Evolutionary conservation across 495 filamentous ascomycete genomes (phyloP).

Genomic region (Aspergillus hancockii): DNA sequence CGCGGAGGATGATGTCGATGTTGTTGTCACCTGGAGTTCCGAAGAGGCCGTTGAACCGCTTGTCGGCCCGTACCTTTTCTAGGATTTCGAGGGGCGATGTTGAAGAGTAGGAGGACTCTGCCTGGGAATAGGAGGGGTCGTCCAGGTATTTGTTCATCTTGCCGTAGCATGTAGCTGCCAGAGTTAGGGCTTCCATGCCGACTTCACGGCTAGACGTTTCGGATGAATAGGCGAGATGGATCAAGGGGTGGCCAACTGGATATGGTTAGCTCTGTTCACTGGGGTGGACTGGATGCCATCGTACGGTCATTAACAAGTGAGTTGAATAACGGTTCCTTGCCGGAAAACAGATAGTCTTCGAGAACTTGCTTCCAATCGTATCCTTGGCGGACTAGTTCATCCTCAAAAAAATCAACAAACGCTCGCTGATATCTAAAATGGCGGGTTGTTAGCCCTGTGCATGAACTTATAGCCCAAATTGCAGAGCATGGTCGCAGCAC

Average conservation of each 20-base stretch:
- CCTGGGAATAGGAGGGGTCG: slow-evolving; percentile 63
- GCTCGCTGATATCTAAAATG: slow-evolving; percentile 76
- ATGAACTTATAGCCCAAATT: background rate
- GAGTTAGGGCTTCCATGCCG: slow-evolving; percentile 78
- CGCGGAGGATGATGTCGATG: slow-evolving; percentile 64
- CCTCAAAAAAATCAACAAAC: slow-evolving; percentile 90
- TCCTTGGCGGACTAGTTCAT: slow-evolving; percentile 69
- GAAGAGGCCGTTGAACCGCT: slow-evolving; percentile 58
- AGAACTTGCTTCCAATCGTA: slow-evolving; percentile 86
- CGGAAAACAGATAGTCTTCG: slow-evolving; percentile 72
- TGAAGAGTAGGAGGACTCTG: slow-evolving; percentile 45
- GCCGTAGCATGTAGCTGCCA: slow-evolving; percentile 71
- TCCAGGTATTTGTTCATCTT: slow-evolving; percentile 78
- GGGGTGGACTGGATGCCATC: slow-evolving; percentile 30
- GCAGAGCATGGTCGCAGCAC: background rate
- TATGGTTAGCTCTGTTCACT: slow-evolving; percentile 10
- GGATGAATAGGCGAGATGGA: slow-evolving; percentile 86
- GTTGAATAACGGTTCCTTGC: slow-evolving; percentile 76
- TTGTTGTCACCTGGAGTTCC: slow-evolving; percentile 59
- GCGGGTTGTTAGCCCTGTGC: slow-evolving; percentile 6
- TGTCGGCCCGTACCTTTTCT: slow-evolving; percentile 53
- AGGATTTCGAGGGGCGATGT: slow-evolving; percentile 68
- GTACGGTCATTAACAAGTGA: slow-evolving; percentile 73
- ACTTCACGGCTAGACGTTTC: slow-evolving; percentile 78
- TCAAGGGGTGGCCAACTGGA: slow-evolving; percentile 81